phyloP scores from a whole-genome alignment of 2,329 filamentous ascomycete genomes.

The Ophiocordyceps camponoti-floridani region DNA sequence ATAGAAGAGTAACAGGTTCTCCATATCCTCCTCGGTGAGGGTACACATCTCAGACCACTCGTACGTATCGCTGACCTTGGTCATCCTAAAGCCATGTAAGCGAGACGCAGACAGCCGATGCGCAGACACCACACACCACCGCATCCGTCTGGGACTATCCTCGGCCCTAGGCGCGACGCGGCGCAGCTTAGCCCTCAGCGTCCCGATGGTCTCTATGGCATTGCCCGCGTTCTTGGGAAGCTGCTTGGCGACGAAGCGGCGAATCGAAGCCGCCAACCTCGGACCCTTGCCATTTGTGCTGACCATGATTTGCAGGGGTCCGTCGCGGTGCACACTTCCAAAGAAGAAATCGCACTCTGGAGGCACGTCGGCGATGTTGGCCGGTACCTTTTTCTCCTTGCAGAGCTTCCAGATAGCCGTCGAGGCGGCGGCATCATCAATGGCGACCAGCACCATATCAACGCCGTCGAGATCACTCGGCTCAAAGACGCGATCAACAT shows the following conservation, averaged over 20 bases:
- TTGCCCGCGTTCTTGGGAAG: slow-evolving; percentile 67
- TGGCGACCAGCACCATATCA: slow-evolving; percentile 81
- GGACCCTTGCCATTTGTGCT: slow-evolving; percentile 96
- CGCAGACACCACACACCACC: slow-evolving; percentile 40
- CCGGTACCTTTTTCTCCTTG: slow-evolving; percentile 65
- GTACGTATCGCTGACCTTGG: slow-evolving; percentile 74
- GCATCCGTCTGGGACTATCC: slow-evolving; percentile 76
- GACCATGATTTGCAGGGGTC: slow-evolving; percentile 94
- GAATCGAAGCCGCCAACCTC: slow-evolving; percentile 70
- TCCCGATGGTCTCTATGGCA: slow-evolving; percentile 72
- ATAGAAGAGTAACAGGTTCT: slow-evolving; percentile 64
- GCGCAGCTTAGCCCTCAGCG: slow-evolving; percentile 61
- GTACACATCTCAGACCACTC: slow-evolving; percentile 68
- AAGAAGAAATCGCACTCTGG: slow-evolving; percentile 98
- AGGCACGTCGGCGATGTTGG: slow-evolving; percentile 94
- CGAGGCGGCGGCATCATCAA: slow-evolving; percentile 87
- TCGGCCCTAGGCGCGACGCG: slow-evolving; percentile 53
- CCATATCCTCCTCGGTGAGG: slow-evolving; percentile 73
- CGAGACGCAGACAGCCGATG: neutral
- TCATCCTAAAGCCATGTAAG: slow-evolving; percentile 47
- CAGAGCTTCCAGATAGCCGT: slow-evolving; percentile 85
- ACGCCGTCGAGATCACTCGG: slow-evolving; percentile 66
- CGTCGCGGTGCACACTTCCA: slow-evolving; percentile 85
- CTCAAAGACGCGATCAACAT: slow-evolving; percentile 70
- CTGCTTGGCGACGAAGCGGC: slow-evolving; percentile 59